phyloP scores from a whole-genome alignment of 768 basidiomycete species.

The Clathrus columnatus region DNA sequence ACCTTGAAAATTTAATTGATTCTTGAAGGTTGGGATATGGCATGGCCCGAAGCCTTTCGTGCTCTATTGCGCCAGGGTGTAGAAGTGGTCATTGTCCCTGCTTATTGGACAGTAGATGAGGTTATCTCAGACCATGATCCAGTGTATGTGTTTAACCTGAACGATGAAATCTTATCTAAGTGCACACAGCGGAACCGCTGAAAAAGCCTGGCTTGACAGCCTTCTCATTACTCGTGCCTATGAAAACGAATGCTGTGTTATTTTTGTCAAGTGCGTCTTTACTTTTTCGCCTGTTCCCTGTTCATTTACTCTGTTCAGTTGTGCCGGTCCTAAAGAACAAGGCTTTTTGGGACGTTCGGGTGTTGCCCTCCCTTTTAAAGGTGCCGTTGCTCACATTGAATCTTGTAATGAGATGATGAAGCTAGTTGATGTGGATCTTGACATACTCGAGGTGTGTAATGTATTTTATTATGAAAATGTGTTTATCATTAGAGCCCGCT shows the following conservation, averaged over 20 bases:
- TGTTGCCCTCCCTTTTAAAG: slow-evolving; percentile 7
- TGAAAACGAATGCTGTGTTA: slow-evolving; percentile 10
- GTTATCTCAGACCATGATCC: slow-evolving; percentile 6
- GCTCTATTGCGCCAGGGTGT: slow-evolving; percentile 6
- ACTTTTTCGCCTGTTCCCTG: not conserved
- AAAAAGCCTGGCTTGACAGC: slow-evolving; percentile 6
- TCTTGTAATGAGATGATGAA: slow-evolving; percentile 1
- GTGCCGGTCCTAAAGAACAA: not conserved
- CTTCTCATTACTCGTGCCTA: slow-evolving; percentile 7
- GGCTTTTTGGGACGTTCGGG: slow-evolving; percentile 9
- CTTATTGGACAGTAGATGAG: slow-evolving; percentile 3
- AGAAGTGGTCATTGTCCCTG: slow-evolving; percentile 5
- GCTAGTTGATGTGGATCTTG: slow-evolving; percentile 5
- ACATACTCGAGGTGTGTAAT: slow-evolving; percentile 4
- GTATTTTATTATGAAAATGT: no score
- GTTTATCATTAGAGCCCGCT: not conserved
- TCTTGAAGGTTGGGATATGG: slow-evolving; percentile 8
- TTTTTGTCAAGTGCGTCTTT: slow-evolving; percentile 5
- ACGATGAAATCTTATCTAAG: not conserved
- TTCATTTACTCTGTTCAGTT: not conserved
- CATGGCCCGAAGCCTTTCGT: slow-evolving; percentile 9
- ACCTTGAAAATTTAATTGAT: no score
- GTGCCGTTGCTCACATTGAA: slow-evolving; percentile 2
- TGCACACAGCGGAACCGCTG: not conserved
- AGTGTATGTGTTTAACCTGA: not conserved